Conservation (phyloP, 2,329 filamentous ascomycete species). For the Phoma sp. region DNA sequence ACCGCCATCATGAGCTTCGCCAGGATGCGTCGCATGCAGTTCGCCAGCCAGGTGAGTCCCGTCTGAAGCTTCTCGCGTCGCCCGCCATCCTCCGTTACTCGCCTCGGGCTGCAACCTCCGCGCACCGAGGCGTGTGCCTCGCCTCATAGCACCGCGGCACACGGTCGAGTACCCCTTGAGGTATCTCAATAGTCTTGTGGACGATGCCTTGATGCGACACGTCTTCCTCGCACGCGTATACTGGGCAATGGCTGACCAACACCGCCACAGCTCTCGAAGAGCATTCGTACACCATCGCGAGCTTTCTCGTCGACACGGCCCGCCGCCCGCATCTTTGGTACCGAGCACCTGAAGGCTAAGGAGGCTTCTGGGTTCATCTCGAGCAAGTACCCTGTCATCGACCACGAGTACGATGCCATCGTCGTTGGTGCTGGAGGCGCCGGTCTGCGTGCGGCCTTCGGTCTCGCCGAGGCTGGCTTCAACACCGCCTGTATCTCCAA, state of each 20-base stretch:
- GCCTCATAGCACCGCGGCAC: conserved; percentile 26
- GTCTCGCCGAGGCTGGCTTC: conserved; percentile 85
- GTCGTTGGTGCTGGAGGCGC: conserved; percentile 87
- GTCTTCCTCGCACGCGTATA: not conserved
- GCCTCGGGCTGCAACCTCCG: conserved; percentile 29
- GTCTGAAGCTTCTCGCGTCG: conserved; percentile 18
- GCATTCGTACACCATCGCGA: conserved; percentile 69
- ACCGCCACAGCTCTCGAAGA: conserved; percentile 64
- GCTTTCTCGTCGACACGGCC: conserved; percentile 87
- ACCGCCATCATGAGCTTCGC: conserved; percentile 47
- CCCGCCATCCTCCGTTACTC: conserved; percentile 16
- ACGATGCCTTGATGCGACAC: not conserved
- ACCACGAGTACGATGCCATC: conserved; percentile 98
- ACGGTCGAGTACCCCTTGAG: conserved; percentile 2
- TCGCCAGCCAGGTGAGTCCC: conserved; percentile 47
- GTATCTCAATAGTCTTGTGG: conserved; percentile 1
- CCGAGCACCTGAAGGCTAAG: conserved; percentile 85
- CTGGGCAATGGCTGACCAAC: conserved; percentile 39
- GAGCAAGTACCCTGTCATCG: conserved; percentile 94
- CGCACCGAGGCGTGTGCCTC: conserved; percentile 36
- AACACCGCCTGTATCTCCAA: conserved; percentile 88
- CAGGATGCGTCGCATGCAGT: conserved; percentile 48
- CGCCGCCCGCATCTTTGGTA: conserved; percentile 83
- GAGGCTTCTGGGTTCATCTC: conserved; percentile 87
- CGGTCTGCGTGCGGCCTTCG: conserved; percentile 82